Evolutionary conservation across 1,284 basidiomycete species (phyloP).

Genomic region (Sanghuangporus weigelae): DNA sequence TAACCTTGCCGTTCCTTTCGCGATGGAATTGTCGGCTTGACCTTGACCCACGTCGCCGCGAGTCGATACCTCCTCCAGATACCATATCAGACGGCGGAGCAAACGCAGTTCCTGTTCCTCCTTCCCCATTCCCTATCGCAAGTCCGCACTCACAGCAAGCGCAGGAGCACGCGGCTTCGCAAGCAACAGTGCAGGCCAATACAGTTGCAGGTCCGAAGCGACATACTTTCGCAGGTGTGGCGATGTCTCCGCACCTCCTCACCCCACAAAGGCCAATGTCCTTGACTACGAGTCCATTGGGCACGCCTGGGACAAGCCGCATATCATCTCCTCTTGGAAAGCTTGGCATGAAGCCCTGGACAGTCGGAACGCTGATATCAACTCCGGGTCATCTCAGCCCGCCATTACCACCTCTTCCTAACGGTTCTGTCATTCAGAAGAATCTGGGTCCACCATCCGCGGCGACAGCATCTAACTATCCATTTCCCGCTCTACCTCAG

Average conservation of each 20-base stretch:
- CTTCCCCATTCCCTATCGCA: constrained; percentile 61
- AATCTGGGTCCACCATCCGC: constrained; percentile 17
- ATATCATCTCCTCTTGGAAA: constrained; percentile 18
- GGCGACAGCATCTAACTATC: constrained; percentile 14
- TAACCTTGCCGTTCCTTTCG: constrained; percentile 71
- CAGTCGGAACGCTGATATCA: constrained; percentile 23
- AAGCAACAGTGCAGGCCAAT: background rate
- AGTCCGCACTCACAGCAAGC: constrained; percentile 15
- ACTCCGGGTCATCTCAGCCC: constrained; percentile 16
- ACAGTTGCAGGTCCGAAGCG: constrained; percentile 47
- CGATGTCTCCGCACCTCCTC: constrained; percentile 8
- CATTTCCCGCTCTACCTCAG: constrained; percentile 32
- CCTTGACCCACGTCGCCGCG: constrained; percentile 44
- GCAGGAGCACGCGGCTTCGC: constrained; percentile 9
- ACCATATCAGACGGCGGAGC: constrained; percentile 26
- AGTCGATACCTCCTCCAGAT: constrained; percentile 18
- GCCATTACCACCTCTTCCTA: constrained; percentile 28
- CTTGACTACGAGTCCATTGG: constrained; percentile 31
- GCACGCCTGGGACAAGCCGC: constrained; percentile 30
- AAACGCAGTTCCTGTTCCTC: constrained; percentile 61
- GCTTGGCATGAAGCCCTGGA: constrained; percentile 35
- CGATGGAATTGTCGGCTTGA: constrained; percentile 87
- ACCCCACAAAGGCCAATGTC: constrained; percentile 5
- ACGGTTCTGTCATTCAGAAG: constrained; percentile 2
- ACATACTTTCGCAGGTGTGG: constrained; percentile 41